phyloP scores from a whole-genome alignment of 164 flowering plant species.

The Berberis vulgaris region DNA sequence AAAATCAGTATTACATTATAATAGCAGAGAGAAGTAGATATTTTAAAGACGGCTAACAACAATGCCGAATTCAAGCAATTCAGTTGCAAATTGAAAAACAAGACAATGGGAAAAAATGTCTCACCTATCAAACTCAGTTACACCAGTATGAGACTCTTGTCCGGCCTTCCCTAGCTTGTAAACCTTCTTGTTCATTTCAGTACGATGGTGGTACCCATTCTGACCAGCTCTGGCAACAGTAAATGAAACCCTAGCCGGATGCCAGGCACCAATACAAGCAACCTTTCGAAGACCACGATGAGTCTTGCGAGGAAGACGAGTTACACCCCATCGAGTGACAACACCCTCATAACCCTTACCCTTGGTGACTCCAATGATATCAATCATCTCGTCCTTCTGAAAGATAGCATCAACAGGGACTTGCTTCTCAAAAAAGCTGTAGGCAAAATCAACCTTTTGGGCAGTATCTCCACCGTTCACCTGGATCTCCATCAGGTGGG shows the following conservation, averaged over 20 bases:
- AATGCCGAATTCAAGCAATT: too few species aligned
- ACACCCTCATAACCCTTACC: slow-evolving; percentile 84
- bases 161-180: slow-evolving; percentile 63
- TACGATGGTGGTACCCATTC: slow-evolving; percentile 70
- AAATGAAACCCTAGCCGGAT: slow-evolving; percentile 67
- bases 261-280: slow-evolving; percentile 83
- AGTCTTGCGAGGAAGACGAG: slow-evolving; percentile 71
- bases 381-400: slow-evolving; percentile 79
- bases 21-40: background rate
- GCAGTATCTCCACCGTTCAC: slow-evolving; percentile 62
- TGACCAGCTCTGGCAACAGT: slow-evolving; percentile 78
- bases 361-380: slow-evolving; percentile 69
- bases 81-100: background rate
- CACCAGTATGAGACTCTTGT: slow-evolving; percentile 51
- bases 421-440: slow-evolving; percentile 62
- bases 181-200: slow-evolving; percentile 69
- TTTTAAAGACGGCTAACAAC: too few species aligned
- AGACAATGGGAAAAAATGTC: background rate
- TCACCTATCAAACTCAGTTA: slow-evolving; percentile 54
- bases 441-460: slow-evolving; percentile 63
- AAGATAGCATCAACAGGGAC: slow-evolving; percentile 60
- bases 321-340: slow-evolving; percentile 78
- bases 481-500: slow-evolving; percentile 74
- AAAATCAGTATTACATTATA: background rate
- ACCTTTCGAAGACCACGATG: slow-evolving; percentile 69